Base-by-base conservation (phyloP, 1,284 basidiomycete genomes). In the Boletus semigastroideus region DNA sequence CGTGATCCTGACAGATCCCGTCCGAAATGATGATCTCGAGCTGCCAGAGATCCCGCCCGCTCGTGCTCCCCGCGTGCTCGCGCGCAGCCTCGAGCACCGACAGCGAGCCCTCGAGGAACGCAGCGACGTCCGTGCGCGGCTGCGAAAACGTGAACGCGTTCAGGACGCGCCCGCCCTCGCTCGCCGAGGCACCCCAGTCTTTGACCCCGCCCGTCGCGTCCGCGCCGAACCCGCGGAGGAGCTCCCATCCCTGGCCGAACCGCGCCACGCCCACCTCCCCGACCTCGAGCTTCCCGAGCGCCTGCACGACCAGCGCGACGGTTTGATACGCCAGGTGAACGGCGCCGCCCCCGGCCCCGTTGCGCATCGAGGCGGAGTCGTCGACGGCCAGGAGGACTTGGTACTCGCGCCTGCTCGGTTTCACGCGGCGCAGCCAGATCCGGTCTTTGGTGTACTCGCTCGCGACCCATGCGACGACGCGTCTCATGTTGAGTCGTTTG, bases 361-460 rank as follows among this genome's bases (percentile, higher is more conserved):
- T 94, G 13, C 94, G 88, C 97, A 99, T 99, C 34, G 94, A 97
- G 40, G 88, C 86, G 17, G 94, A 97, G 75, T 99, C 97, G 67
- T 99, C 97, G 48, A 99, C 84, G 7, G 94, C 90, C 48, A 99
- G 80, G 42, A 99, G 81, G 3, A 99, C 87, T 66, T 99, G 97
- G 71, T 99, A 99, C 69, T 98, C 95, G 47, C 97, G 84, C 64
- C 92, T 86, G 63, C 90, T 93, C 1, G 97, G 96, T 54, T 92
- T 87, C 5, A 95, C 98, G 28, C 97, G 83, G 27, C 97, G 86
- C 31, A 99, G 78, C 97, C 97, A 99, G 63, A 99, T 99, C 75
- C 97, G 97, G 79, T 99, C 97, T 72, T 99, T 99, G 52, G 95
- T 98, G 75, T 94, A 99, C 74, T 99, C 97, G 70, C 90, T 94